Conservation (phyloP, 805 yeast species). For the Novakomyces olei region DNA sequence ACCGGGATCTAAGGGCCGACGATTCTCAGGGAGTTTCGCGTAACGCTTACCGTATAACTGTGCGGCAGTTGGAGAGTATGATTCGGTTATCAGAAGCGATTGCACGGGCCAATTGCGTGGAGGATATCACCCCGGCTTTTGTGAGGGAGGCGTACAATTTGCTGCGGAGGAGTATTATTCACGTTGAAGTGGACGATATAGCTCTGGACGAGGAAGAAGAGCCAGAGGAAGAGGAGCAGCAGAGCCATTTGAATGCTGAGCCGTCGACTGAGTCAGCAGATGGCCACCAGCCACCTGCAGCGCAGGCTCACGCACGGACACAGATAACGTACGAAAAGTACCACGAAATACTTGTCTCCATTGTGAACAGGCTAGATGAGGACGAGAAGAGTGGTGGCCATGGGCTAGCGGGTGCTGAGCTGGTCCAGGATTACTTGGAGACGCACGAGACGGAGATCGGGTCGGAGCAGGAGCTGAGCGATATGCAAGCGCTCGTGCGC, state of each 20-base stretch:
- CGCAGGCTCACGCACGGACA: conserved; percentile 18
- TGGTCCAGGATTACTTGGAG: conserved; percentile 62
- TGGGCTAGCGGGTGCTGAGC: conserved; percentile 45
- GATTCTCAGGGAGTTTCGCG: conserved; percentile 72
- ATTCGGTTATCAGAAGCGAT: conserved; percentile 86
- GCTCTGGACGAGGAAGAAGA: conserved; percentile 49
- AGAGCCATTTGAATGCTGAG: conserved; percentile 9
- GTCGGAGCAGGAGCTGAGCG: conserved; percentile 46
- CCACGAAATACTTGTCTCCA: conserved; percentile 56
- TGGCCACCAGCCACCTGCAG: conserved; percentile 6
- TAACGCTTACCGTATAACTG: conserved; percentile 82
- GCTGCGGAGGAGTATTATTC: conserved; percentile 71
- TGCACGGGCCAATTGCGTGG: conserved; percentile 90
- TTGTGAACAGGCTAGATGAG: conserved; percentile 44
- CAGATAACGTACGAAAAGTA: conserved; percentile 70
- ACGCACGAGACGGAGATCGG: conserved; percentile 50
- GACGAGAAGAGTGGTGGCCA: conserved; percentile 26
- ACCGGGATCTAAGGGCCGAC: conserved; percentile 67
- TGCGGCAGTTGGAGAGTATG: conserved; percentile 77
- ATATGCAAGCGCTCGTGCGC: conserved; percentile 45
- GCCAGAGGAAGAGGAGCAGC: conserved; percentile 13
- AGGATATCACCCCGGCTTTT: conserved; percentile 57
- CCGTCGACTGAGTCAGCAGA: conserved; percentile 8
- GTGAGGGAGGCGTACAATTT: conserved; percentile 87
- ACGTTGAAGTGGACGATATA: conserved; percentile 84